Conservation (phyloP, 768 basidiomycete species). For the Cystofilobasidium macerans region DNA sequence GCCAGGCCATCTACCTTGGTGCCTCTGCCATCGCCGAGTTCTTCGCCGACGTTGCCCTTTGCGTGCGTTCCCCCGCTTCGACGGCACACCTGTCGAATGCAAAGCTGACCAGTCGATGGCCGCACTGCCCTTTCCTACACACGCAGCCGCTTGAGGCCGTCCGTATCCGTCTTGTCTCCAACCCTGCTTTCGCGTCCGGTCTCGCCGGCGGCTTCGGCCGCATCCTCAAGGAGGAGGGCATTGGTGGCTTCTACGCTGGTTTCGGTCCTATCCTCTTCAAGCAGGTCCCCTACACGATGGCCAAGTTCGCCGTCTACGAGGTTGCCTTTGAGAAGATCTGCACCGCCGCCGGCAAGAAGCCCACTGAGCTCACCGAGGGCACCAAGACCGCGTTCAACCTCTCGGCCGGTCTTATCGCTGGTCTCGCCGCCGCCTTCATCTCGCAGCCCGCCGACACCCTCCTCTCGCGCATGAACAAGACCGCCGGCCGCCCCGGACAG, state of each 20-base stretch:
- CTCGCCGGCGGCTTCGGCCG: constrained; percentile 40
- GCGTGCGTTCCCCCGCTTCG: constrained; percentile 56
- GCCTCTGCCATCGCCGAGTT: constrained; percentile 90
- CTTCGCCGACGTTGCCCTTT: constrained; percentile 91
- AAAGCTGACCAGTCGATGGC: constrained; percentile 43
- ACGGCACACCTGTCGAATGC: too few species aligned
- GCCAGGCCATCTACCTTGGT: constrained; percentile 75
- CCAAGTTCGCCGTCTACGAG: constrained; percentile 70
- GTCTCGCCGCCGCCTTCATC: constrained; percentile 83
- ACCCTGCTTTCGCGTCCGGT: constrained; percentile 41
- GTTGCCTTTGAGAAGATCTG: constrained; percentile 82
- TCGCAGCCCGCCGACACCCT: constrained; percentile 93
- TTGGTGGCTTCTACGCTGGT: constrained; percentile 43
- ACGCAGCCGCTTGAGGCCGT: constrained; percentile 32
- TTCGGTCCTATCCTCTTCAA: constrained; percentile 44
- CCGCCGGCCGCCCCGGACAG: constrained; percentile 43
- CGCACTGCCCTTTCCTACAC: neutral
- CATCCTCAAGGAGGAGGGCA: constrained; percentile 41
- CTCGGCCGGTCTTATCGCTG: constrained; percentile 82
- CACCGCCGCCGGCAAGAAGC: constrained; percentile 63
- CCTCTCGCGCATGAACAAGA: constrained; percentile 87
- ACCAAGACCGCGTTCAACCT: constrained; percentile 59
- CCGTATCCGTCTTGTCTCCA: constrained; percentile 42
- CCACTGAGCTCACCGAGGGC: constrained; percentile 51
- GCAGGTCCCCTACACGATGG: constrained; percentile 92